Percentiles rank a stretch among this genome's conserved stretches.
Conservation (phyloP, 371 early-diverging fungal species). For the Rhizopus arrhizus region DNA sequence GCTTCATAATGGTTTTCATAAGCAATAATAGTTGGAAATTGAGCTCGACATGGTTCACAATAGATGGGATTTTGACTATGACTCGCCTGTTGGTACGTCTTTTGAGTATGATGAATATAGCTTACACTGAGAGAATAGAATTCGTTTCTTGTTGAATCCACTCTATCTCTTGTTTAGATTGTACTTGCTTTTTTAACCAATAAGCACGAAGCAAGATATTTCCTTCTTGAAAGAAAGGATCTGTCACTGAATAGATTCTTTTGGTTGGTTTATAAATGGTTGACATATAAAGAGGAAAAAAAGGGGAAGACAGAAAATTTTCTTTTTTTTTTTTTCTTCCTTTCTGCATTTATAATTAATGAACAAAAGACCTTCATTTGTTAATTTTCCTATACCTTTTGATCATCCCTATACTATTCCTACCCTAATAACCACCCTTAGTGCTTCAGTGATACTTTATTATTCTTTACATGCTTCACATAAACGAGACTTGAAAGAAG, state of each 20-base stretch:
- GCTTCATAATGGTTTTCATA: slow-evolving; percentile 65
- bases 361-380: slow-evolving; percentile 47
- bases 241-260: slow-evolving; percentile 33
- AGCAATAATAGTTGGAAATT: slow-evolving; percentile 36
- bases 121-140: slow-evolving; percentile 21
- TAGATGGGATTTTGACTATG: slow-evolving; percentile 23
- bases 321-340: not conserved
- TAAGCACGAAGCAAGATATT: slow-evolving; percentile 52
- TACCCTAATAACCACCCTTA: slow-evolving; percentile 37
- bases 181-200: slow-evolving; percentile 45
- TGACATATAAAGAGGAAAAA: slow-evolving; percentile 18
- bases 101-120: not conserved
- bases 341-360: not conserved
- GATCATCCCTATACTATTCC: slow-evolving; percentile 55
- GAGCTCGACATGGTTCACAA: slow-evolving; percentile 27
- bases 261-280: slow-evolving; percentile 40
- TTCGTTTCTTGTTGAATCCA: slow-evolving; percentile 35
- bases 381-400: slow-evolving; percentile 57
- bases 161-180: slow-evolving; percentile 13
- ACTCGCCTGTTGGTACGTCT: slow-evolving; percentile 18
- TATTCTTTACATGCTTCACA: slow-evolving; percentile 49
- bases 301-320: not conserved
- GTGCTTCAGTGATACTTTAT: slow-evolving; percentile 46
- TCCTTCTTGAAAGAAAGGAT: slow-evolving; percentile 60
- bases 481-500: slow-evolving; percentile 45